These are phyloP conservation scores for Acorus gramineus DNA, from an alignment of 106 monocot genomes.

Conservation along the genomic window DNA sequence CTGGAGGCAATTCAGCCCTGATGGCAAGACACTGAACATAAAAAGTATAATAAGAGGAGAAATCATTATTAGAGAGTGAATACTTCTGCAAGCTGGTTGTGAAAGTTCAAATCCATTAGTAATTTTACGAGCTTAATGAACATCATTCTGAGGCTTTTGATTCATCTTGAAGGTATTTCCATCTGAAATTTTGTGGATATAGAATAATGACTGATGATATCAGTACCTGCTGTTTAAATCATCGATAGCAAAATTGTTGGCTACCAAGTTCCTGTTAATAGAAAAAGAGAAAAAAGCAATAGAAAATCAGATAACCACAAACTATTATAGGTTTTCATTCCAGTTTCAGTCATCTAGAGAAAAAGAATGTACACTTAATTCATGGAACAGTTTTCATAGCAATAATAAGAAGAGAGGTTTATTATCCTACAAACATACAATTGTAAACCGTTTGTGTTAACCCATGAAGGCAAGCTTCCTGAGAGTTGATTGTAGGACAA, in stretches of 20 bases:
- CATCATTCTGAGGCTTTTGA: not conserved
- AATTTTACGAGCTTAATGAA: not conserved
- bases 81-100: not conserved
- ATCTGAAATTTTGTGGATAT: too few species aligned
- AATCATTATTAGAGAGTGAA: not conserved
- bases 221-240: too few species aligned
- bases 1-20: not conserved
- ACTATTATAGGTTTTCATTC: too few species aligned
- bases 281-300: not conserved
- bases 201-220: too few species aligned
- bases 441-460: constrained; percentile 20
- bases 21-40: too few species aligned
- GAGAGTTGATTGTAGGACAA: constrained; percentile 4
- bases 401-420: not conserved
- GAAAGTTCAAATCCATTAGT: not conserved
- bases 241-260: not conserved
- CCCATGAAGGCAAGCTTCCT: constrained; percentile 4
- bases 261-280: not conserved
- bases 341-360: too few species aligned
- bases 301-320: too few species aligned
- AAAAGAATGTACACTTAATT: too few species aligned
- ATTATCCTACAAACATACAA: constrained; percentile 40
- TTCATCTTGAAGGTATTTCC: too few species aligned
- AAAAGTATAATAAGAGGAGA: too few species aligned
- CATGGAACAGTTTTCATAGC: not conserved